Conservation (phyloP, 306 rosid genomes). For the Vigna trinervia region DNA sequence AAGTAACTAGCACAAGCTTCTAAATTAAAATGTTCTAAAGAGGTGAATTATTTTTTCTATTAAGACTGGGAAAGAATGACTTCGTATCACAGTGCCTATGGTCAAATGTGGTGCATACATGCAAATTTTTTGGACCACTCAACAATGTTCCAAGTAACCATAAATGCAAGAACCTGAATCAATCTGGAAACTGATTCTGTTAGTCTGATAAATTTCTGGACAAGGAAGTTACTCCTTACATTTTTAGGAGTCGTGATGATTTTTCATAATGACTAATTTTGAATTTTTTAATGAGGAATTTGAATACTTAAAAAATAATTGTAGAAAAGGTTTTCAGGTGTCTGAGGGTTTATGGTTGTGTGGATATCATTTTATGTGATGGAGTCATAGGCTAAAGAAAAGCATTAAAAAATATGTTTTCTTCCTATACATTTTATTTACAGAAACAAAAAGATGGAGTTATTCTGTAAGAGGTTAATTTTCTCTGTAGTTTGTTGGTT, state of each 20-base stretch:
- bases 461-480: slow-evolving; percentile 10
- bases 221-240: slow-evolving; percentile 5
- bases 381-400: slow-evolving; percentile 26
- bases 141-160: background rate
- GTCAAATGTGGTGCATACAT: slow-evolving; percentile 5
- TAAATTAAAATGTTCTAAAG: slow-evolving; percentile 5
- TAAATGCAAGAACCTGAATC: slow-evolving; percentile 20
- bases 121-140: slow-evolving; percentile 1
- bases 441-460: slow-evolving; percentile 9
- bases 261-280: slow-evolving; percentile 31
- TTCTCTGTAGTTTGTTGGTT: background rate
- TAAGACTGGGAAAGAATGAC: background rate
- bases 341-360: slow-evolving; percentile 14
- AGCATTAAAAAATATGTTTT: slow-evolving; percentile 8
- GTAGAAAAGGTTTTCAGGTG: slow-evolving; percentile 21
- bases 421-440: background rate
- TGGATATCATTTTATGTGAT: slow-evolving; percentile 15
- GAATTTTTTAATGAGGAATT: background rate
- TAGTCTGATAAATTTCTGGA: background rate
- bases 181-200: slow-evolving; percentile 12
- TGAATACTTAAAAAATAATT: background rate
- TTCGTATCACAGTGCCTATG: background rate
- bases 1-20: background rate
- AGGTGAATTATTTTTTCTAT: slow-evolving; percentile 21
- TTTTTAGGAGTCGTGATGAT: slow-evolving; percentile 13